Conservation (phyloP, 2,329 filamentous ascomycete species). For the Annulohypoxylon truncatum region DNA sequence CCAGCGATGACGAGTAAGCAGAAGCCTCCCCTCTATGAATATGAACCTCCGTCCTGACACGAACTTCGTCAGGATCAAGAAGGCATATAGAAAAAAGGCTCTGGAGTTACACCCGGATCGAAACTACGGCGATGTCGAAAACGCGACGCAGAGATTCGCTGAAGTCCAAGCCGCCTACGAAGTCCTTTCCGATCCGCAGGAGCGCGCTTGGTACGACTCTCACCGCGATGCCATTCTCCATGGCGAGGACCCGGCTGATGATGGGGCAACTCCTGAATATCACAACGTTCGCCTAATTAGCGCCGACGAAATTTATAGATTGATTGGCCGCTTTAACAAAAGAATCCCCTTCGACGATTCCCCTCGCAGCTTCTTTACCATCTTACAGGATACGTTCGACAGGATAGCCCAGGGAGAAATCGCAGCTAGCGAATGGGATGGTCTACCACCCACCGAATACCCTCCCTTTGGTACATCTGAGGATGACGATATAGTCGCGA, state of each 20-base stretch:
- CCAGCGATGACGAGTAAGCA: constrained; percentile 82
- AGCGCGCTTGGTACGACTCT: constrained; percentile 97
- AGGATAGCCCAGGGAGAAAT: constrained; percentile 84
- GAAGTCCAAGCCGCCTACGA: constrained; percentile 95
- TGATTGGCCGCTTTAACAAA: constrained; percentile 84
- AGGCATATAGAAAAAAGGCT: constrained; percentile 89
- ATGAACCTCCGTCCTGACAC: background rate
- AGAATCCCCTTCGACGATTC: constrained; percentile 84
- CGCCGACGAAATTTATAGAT: constrained; percentile 78
- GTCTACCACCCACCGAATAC: constrained; percentile 71
- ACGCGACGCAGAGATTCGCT: constrained; percentile 86
- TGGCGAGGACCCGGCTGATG: constrained; percentile 66
- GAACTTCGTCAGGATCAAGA: constrained; percentile 76
- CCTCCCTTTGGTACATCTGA: constrained; percentile 84
- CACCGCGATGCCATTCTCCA: constrained; percentile 87
- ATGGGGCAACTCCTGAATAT: constrained; percentile 66
- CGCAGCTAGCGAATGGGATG: constrained; percentile 76
- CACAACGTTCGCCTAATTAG: constrained; percentile 81
- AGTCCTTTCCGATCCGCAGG: constrained; percentile 94
- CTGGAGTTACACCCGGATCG: constrained; percentile 95
- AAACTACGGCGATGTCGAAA: constrained; percentile 87
- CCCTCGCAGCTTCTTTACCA: constrained; percentile 85
- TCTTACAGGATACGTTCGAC: constrained; percentile 80
- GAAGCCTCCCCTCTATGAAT: background rate
- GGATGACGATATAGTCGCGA: constrained; percentile 79